Evolutionary conservation across 305 asterid genomes (phyloP), one percentile per base, ranked within the genome.

Genomic region (Fraxinus velutina): DNA sequence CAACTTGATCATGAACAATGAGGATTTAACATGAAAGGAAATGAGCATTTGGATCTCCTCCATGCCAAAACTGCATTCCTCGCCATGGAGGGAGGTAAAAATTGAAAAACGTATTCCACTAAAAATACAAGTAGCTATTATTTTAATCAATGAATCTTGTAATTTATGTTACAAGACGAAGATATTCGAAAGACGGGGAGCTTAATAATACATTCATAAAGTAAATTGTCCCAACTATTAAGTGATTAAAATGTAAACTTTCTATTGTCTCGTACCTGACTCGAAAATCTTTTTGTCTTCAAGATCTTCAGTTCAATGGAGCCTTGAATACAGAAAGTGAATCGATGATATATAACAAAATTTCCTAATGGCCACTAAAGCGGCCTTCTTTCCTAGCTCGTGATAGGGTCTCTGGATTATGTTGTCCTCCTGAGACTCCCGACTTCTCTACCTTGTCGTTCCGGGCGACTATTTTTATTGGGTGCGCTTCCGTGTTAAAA

Each of bases 401-500:
- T 47, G 93, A 79, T 77, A 91, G 89, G n/a, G 70, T 80, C 73
- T 86, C 90, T n/a, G 84, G 21, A 47, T 81, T 77, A 42, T 80
- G 90, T 13, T 86, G 83, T 32, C 81, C 88, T 50, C 79, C 82
- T 9, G 86, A 86, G 12, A 78, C 82, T 73, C 85, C 90, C 17
- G 71, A 78, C 66, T 71, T 85, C 3, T 47, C 86, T 15, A 32
- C 78, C 3, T 79, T 85, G 82, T 87, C 91, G 36, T 87, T 79
- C 37, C 99, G 89, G 57, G 94, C 12, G 27, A 85, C 87, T 24
- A 96, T 93, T 83, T 86, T 93, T 77, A 96, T 85, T 33, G 98
- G 99, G 91, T 96, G 99, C 0, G 99, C 99, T 86, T 96, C 99
- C 3, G 99, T 96, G 89, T 96, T 96, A 55, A 96, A 96, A 60